phyloP scores from a whole-genome alignment of 2,329 filamentous ascomycete species.

The Diaporthe amygdali region DNA sequence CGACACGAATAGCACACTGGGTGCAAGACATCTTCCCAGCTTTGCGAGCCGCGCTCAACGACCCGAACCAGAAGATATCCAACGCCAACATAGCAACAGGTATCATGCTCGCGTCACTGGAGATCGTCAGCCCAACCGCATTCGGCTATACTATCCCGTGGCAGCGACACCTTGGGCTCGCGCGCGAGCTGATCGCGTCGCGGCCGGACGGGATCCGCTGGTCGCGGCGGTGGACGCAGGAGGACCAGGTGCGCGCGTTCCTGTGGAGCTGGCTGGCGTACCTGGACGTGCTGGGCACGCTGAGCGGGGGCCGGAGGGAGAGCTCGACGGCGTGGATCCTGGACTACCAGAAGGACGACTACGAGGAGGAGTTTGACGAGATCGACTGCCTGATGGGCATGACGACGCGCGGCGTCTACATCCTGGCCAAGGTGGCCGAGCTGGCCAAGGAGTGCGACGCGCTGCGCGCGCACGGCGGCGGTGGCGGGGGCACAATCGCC shows the following conservation, averaged over 20 bases:
- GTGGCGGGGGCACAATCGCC: conserved; percentile 6
- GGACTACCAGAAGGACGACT: conserved; percentile 55
- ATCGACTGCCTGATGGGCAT: conserved; percentile 86
- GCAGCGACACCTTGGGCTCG: conserved; percentile 79
- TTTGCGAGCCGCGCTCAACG: conserved; percentile 69
- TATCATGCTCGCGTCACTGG: conserved; percentile 83
- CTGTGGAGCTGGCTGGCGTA: conserved; percentile 85
- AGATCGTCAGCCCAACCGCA: conserved; percentile 81
- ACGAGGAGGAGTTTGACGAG: conserved; percentile 61
- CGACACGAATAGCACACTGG: conserved; percentile 79
- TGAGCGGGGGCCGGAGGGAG: conserved; percentile 64
- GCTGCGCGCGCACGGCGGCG: conserved; percentile 55
- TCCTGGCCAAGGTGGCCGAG: conserved; percentile 74
- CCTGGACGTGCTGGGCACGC: conserved; percentile 77
- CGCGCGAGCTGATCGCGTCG: conserved; percentile 75
- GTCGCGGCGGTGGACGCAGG: conserved; percentile 50
- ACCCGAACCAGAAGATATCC: conserved; percentile 66
- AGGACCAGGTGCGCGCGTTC: conserved; percentile 72
- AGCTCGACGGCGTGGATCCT: conserved; percentile 55
- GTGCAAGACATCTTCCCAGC: conserved; percentile 80
- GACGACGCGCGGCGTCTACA: conserved; percentile 72
- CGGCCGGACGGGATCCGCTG: conserved; percentile 55
- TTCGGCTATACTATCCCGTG: conserved; percentile 83
- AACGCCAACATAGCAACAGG: conserved; percentile 79
- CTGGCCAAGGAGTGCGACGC: conserved; percentile 72